A percentile compares a stretch with the other conserved stretches of the same genome.
These are phyloP conservation scores for Loxodes magnus DNA, from an alignment of 73 alveolate genomes.

Conservation along the genomic window DNA sequence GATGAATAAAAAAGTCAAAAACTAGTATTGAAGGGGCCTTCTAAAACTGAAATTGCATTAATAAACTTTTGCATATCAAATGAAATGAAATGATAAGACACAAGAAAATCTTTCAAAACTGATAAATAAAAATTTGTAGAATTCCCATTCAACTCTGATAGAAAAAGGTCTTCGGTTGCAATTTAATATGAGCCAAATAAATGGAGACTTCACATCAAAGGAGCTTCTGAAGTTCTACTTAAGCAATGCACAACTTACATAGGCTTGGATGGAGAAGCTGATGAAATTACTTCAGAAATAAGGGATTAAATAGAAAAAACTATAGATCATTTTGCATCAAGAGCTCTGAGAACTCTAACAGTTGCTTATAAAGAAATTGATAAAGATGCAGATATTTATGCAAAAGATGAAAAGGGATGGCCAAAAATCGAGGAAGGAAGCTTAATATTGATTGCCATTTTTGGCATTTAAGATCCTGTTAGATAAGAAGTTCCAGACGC, in stretches of 20 bases:
- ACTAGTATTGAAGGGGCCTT: background rate
- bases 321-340: constrained; percentile 43
- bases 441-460: constrained; percentile 44
- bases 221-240: constrained; percentile 58
- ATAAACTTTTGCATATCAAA: background rate
- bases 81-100: constrained; percentile 2
- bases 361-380: constrained; percentile 25
- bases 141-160: constrained; percentile 51
- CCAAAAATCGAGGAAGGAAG: constrained; percentile 41
- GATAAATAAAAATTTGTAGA: constrained; percentile 11
- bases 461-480: constrained; percentile 59
- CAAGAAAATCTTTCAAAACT: constrained; percentile 6
- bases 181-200: constrained; percentile 27
- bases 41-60: constrained; percentile 5
- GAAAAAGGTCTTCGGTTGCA: constrained; percentile 50
- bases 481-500: constrained; percentile 59
- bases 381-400: constrained; percentile 24
- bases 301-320: constrained; percentile 27
- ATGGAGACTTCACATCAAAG: constrained; percentile 42
- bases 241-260: constrained; percentile 39
- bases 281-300: constrained; percentile 17
- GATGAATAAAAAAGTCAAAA: background rate
- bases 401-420: constrained; percentile 33
- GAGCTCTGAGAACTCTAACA: constrained; percentile 22
- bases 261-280: constrained; percentile 28